Conservation (phyloP, 306 rosid species). For the Vicia villosa region DNA sequence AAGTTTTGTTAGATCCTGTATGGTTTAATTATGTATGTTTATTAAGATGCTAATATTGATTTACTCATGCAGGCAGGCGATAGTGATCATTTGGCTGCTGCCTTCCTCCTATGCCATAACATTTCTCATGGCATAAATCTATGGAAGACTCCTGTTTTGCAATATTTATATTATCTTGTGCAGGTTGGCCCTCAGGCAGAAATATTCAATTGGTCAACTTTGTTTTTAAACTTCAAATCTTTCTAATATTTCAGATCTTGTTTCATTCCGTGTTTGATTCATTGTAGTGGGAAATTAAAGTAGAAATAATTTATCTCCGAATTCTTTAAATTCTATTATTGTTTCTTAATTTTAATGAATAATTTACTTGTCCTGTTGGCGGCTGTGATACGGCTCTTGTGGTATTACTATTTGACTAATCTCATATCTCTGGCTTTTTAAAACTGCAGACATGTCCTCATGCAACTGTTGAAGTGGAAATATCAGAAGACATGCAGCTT, state of each 20-base stretch:
- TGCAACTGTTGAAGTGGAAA: constrained; percentile 99
- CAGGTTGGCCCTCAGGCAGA: constrained; percentile 54
- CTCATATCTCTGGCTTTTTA: constrained; percentile 32
- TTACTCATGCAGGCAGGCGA: constrained; percentile 73
- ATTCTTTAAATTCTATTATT: too few species aligned
- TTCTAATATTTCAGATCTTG: background rate
- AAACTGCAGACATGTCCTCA: constrained; percentile 87
- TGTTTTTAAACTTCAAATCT: constrained; percentile 1
- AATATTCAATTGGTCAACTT: constrained; percentile 20
- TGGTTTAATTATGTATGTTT: constrained; percentile 21
- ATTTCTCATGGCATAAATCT: constrained; percentile 85
- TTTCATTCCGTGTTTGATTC: too few species aligned
- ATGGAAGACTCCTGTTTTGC: constrained; percentile 82
- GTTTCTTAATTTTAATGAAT: constrained; percentile 22
- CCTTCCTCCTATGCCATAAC: constrained; percentile 75
- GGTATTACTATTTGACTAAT: constrained; percentile 18
- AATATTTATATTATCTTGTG: constrained; percentile 79
- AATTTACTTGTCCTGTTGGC: constrained; percentile 5
- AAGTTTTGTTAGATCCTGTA: constrained; percentile 71
- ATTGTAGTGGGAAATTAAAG: too few species aligned
- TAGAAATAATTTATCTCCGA: too few species aligned
- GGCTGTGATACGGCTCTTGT: constrained; percentile 2
- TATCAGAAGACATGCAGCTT: constrained; percentile 98
- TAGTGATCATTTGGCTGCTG: constrained; percentile 83
- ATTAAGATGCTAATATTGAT: constrained; percentile 37